Base-by-base conservation (phyloP, 352 stramenopile genomes). In the Globisporangium carolinianum region DNA sequence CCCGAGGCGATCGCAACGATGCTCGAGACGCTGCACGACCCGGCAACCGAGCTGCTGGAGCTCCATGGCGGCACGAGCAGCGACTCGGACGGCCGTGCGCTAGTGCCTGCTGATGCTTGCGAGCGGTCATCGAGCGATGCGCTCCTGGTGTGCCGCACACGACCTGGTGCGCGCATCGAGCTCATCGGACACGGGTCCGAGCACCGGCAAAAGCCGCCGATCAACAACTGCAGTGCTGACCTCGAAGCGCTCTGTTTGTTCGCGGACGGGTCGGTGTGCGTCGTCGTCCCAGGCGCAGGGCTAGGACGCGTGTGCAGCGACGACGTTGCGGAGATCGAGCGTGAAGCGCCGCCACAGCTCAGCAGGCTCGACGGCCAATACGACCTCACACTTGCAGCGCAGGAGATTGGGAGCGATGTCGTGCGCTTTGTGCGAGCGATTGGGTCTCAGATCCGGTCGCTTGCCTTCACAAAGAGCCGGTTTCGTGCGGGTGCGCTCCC, bases 251-350 rank as follows among this genome's bases (percentile, higher is more conserved):
- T 57, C 52, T 17, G 32, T 10, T 17, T 49, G 18, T 15, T 14
- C 2, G 18, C 24, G 5, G 12, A 57, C 12, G 41, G 41, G 2
- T 49, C 52, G 5, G 52, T 50, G 9, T 57, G 39, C 15, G 52
- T 57, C 18, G 52, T 57, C 5, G 18, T 57, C 24, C 41, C 12
- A n/a, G 52, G 52, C 10, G 41, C 32, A 4, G 52, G 52, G 12
- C 52, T 57, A 14, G 39, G 39, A 10, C 41, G 17, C 18, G 41
- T 57, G 5, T 18, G 38, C 3, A 12, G 43, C 18, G 41, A 50
- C 5, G 24, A 32, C 14, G 24, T 57, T 7, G 52, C 32, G 39
- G 12, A 12, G 24, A 39, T 57, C 8, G 52, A 50, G 52, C 39
- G 39, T 24, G 41, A 50, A 8, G 6, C 52, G n/a, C 14, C 32